These are phyloP conservation scores for Didymella lethalis DNA, from an alignment of 2,329 filamentous ascomycete genomes.

Conservation along the genomic window DNA sequence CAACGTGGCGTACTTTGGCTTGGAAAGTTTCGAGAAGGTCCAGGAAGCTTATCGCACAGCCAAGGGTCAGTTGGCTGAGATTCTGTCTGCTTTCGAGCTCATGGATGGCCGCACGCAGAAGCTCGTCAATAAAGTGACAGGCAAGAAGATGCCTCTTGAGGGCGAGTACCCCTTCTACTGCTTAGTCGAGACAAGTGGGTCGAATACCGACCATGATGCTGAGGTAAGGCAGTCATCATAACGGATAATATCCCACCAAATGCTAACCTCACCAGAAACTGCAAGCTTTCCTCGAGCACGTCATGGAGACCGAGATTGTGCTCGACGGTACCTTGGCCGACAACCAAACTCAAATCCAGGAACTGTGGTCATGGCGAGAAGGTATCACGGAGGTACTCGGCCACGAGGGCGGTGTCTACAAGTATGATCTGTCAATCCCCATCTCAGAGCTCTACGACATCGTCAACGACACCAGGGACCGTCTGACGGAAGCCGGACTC, in stretches of 20 bases:
- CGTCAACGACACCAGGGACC: constrained; percentile 82
- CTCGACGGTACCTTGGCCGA: constrained; percentile 90
- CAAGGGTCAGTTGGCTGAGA: constrained; percentile 89
- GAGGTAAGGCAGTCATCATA: constrained; percentile 51
- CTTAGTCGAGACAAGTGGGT: constrained; percentile 93
- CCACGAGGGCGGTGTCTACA: constrained; percentile 95
- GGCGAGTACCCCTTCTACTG: constrained; percentile 92
- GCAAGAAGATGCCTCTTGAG: constrained; percentile 81
- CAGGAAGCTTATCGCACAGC: constrained; percentile 87
- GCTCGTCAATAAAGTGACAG: constrained; percentile 67
- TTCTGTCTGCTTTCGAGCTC: constrained; percentile 95
- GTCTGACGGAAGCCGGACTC: constrained; percentile 76
- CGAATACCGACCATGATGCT: constrained; percentile 90
- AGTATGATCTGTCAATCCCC: constrained; percentile 97
- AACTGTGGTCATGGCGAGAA: constrained; percentile 92
- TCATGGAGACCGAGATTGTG: constrained; percentile 88
- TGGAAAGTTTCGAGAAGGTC: constrained; percentile 89
- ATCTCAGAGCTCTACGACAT: constrained; percentile 85
- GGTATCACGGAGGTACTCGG: constrained; percentile 88
- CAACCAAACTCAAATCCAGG: constrained; percentile 86
- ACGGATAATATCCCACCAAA: too few species aligned
- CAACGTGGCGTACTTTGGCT: constrained; percentile 93
- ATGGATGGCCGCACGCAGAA: constrained; percentile 89
- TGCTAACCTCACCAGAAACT: constrained; percentile 70
- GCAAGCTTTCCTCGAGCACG: constrained; percentile 85